Evolutionary conservation across 177 flowering plant species (phyloP).

Genomic region (Tripterygium wilfordii): DNA sequence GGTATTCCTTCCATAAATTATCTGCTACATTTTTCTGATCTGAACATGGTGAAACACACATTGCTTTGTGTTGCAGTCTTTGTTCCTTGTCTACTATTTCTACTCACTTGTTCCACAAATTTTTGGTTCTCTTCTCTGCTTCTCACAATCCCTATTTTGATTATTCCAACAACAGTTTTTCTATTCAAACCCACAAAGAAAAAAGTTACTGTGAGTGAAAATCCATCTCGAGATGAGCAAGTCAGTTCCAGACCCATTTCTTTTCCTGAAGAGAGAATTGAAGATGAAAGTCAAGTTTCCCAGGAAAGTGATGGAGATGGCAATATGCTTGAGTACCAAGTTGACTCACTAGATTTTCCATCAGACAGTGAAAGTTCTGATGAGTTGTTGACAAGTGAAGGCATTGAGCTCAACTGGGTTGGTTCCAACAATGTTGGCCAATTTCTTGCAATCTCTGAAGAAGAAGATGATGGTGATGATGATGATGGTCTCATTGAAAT

Average conservation of each 20-base stretch:
- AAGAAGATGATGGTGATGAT: slow-evolving; percentile 49
- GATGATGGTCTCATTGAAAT: slow-evolving; percentile 82
- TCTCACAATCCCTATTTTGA: slow-evolving; percentile 16
- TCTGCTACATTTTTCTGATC: not conserved
- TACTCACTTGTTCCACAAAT: slow-evolving; percentile 1
- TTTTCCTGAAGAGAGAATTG: slow-evolving; percentile 11
- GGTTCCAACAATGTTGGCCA: slow-evolving; percentile 13
- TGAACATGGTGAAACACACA: slow-evolving; percentile 7
- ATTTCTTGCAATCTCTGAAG: slow-evolving; percentile 39
- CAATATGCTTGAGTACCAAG: slow-evolving; percentile 9
- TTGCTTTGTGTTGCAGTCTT: slow-evolving; percentile 9
- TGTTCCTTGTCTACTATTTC: slow-evolving; percentile 9
- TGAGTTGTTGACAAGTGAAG: slow-evolving; percentile 32
- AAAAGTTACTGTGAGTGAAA: slow-evolving; percentile 5
- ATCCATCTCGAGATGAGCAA: slow-evolving; percentile 7
- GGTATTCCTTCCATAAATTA: too few relatives aligned
- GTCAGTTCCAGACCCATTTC: not conserved
- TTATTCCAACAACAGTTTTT: slow-evolving; percentile 17
- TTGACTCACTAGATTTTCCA: slow-evolving; percentile 14
- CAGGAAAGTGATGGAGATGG: slow-evolving; percentile 14
- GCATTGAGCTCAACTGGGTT: slow-evolving; percentile 31
- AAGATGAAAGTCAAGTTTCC: slow-evolving; percentile 9
- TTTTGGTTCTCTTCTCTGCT: slow-evolving; percentile 13
- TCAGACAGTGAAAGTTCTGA: slow-evolving; percentile 42
- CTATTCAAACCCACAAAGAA: slow-evolving; percentile 15